Base-by-base conservation (phyloP, 768 basidiomycete genomes). In the Crucibulum laeve region DNA sequence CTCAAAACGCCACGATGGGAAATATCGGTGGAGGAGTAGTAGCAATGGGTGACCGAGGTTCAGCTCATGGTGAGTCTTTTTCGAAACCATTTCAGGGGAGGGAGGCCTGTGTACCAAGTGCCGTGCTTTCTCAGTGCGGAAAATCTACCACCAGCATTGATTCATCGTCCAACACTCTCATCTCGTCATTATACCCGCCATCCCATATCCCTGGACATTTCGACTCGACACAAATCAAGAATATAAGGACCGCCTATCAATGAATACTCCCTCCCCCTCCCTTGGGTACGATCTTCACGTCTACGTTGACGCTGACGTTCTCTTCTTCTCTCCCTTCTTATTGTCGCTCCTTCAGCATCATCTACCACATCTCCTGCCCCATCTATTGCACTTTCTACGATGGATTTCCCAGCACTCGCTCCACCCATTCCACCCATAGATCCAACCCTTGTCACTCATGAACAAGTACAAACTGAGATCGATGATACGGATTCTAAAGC, bases 101-200 rank as follows among this genome's bases (percentile, higher is more conserved):
- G 86, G 84, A 78, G 84, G 83, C 73, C 82, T 80, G 77, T 76
- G 82, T 89, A 87, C 85, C 87, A 76, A 88, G 84, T 69, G 66
- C 84, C 83, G 81, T 86, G 73, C 85, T 84, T 87, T 85, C 69
- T 71, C 84, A 88, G 86, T 85, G 81, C 84, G 84, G 82, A 84
- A 82, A 77, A 69, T 79, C 70, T 79, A 78, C 67, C 72, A 80
- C 76, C 82, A 76, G 61, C 76, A 75, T 70, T 87, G 73, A 87
- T 70, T 51, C 58, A 66, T 64, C 67, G 52, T 63, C 64, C 59
- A 62, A 63, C 61, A 54, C 61, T 51, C 61, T 58, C 59, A 59
- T 54, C 60, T 53, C 60, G 50, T 60, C 59, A 60, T 52, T 59
- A 55, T 52, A 25, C 48, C 46, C 53, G 50, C 51, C 52, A 49